Base-by-base conservation (phyloP, 2,329 filamentous ascomycete species). In the Hypoxylon sp. region DNA sequence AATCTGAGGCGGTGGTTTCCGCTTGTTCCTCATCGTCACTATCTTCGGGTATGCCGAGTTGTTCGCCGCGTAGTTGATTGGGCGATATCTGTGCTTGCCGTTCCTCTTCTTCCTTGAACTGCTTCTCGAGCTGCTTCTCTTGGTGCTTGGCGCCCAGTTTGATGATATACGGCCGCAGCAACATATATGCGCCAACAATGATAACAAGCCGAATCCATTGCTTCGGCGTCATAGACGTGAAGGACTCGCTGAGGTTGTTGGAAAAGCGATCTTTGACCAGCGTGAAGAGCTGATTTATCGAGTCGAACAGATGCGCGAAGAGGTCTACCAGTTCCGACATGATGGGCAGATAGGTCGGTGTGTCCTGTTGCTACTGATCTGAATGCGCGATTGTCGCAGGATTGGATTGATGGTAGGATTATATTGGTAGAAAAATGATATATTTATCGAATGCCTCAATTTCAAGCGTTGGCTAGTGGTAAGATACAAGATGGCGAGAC, bases 141-240 rank as follows among this genome's bases (percentile, higher is more conserved):
- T 92, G 88, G 67, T 84, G 79, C 72, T 86, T 87, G 64, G 84
- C 87, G 71, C 88, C 88, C 36, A 88, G 78, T 74, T 90, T 90
- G 73, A 94, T 83, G 53, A 94, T 78, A 76, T 93, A 93, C 0
- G 92, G 92, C 0, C 93, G 88, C 22, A 93, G 73, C 54, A 96
- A 84, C 68, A 89, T 75, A 81, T 95, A 96, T 58, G 87, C 89
- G 72, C 92, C 87, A 18, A 93, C 85, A 65, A 93, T 85, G 70
- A 88, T 84, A 70, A 93, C 79, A 61, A 96, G 83, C 49, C 92
- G 91, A 72, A 96, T 84, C 82, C 84, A 88, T 42, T 84, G 80
- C 70, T 87, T 79, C 9, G 77, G 72, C 1, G 82, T 80, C 81
- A 89, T 83, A 65, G 78, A 80, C 66, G 78, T 77, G 68, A 89